Percentiles rank a stretch among this genome's conserved stretches.
Evolutionary conservation across 2,329 filamentous ascomycete genomes (phyloP).

Genomic region (Nothophoma quercina): DNA sequence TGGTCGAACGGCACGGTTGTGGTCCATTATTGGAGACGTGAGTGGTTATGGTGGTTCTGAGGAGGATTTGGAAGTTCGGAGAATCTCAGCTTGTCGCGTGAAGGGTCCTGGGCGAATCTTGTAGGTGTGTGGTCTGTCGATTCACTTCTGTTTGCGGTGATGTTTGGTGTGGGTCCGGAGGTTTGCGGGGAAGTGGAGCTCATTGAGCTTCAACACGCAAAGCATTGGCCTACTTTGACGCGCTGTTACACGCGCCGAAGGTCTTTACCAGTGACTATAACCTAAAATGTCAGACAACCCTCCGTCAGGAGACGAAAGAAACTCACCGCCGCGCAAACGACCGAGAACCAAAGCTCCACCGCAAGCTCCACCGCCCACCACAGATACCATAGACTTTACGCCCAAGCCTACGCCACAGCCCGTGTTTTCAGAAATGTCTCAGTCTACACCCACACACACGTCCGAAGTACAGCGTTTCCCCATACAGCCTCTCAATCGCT

Average conservation of each 20-base stretch:
- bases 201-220: constrained; percentile 12
- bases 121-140: neutral
- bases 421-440: neutral
- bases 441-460: neutral
- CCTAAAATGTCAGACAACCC: constrained; percentile 14
- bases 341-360: constrained; percentile 46
- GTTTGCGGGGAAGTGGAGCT: constrained; percentile 25
- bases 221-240: neutral
- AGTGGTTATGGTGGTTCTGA: neutral
- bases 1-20: constrained; percentile 35
- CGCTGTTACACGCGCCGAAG: constrained; percentile 3
- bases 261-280: neutral
- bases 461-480: constrained; percentile 31
- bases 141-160: neutral
- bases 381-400: neutral
- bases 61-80: neutral
- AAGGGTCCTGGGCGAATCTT: neutral
- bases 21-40: constrained; percentile 12
- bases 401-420: neutral
- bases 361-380: constrained; percentile 1
- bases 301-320: constrained; percentile 16
- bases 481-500: constrained; percentile 44
- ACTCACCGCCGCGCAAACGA: constrained; percentile 39
- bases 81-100: too few species aligned
- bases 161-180: constrained; percentile 26